These are phyloP conservation scores for Hygrocybe punicea DNA, from an alignment of 768 basidiomycete genomes.

Conservation along the genomic window DNA sequence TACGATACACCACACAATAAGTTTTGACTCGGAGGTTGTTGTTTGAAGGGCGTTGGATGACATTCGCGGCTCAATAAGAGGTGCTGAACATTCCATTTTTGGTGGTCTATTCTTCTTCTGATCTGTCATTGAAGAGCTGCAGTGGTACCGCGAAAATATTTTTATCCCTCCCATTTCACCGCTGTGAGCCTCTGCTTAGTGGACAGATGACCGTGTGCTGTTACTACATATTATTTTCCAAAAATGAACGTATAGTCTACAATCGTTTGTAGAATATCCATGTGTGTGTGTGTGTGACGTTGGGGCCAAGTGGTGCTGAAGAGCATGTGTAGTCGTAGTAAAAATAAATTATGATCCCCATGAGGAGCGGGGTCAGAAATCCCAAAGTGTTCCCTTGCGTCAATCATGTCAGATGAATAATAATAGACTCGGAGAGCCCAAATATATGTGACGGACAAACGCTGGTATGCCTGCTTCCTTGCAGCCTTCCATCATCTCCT, in stretches of 20 bases:
- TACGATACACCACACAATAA: background rate
- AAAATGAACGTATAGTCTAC: no score
- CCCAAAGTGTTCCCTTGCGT: conserved; percentile 63
- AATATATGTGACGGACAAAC: conserved; percentile 1
- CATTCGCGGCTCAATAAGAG: conserved; percentile 56
- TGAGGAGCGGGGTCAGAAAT: conserved; percentile 49
- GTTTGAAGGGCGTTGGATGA: conserved; percentile 72
- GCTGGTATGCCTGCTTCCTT: conserved; percentile 65
- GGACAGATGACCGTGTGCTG: no score
- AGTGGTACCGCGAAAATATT: conserved; percentile 75
- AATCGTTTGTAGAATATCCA: no score
- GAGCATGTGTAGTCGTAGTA: background rate
- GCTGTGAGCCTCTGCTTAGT: background rate
- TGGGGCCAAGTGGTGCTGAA: background rate
- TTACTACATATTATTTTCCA: no score
- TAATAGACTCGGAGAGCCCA: background rate
- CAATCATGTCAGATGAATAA: background rate
- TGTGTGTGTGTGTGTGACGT: no score
- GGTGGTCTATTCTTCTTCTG: conserved; percentile 2
- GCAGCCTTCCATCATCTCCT: conserved; percentile 76
- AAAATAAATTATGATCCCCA: background rate
- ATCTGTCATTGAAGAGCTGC: conserved; percentile 52
- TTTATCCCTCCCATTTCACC: conserved; percentile 45
- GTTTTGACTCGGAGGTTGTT: background rate
- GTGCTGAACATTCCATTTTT: background rate